phyloP scores from a whole-genome alignment of 2,329 filamentous ascomycete genomes.

The Apiospora marii region DNA sequence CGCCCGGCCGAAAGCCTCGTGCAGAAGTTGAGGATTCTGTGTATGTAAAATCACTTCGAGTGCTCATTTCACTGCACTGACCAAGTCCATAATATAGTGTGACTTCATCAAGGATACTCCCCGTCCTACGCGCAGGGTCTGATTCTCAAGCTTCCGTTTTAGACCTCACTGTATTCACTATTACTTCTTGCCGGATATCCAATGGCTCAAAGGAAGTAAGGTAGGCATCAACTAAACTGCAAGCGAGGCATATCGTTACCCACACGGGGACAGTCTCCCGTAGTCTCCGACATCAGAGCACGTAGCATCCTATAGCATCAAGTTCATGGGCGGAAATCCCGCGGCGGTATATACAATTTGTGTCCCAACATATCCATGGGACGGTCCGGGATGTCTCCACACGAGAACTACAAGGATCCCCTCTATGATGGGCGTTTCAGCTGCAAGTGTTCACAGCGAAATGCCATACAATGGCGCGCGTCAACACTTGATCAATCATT shows the following conservation, averaged over 20 bases:
- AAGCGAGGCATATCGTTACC: background rate
- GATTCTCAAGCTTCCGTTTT: background rate
- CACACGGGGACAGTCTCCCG: background rate
- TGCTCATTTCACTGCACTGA: background rate
- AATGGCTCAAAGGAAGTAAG: background rate
- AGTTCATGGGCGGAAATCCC: background rate
- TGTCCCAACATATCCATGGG: background rate
- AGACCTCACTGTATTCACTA: background rate
- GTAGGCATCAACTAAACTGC: background rate
- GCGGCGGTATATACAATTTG: background rate
- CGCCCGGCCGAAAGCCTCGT: background rate
- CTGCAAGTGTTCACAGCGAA: background rate
- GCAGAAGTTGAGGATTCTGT: background rate
- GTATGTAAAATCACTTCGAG: background rate
- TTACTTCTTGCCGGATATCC: background rate
- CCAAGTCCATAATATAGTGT: no score
- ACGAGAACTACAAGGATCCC: slow-evolving; percentile 9
- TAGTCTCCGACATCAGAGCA: background rate
- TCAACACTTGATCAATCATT: background rate
- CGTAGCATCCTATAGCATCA: background rate
- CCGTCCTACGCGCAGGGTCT: background rate
- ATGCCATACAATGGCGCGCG: background rate
- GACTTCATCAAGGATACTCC: background rate
- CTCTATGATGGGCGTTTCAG: slow-evolving; percentile 1
- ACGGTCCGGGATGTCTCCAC: slow-evolving; percentile 17